Conservation (phyloP, 805 yeast species). For the Wickerhamiella allomyrinae region DNA sequence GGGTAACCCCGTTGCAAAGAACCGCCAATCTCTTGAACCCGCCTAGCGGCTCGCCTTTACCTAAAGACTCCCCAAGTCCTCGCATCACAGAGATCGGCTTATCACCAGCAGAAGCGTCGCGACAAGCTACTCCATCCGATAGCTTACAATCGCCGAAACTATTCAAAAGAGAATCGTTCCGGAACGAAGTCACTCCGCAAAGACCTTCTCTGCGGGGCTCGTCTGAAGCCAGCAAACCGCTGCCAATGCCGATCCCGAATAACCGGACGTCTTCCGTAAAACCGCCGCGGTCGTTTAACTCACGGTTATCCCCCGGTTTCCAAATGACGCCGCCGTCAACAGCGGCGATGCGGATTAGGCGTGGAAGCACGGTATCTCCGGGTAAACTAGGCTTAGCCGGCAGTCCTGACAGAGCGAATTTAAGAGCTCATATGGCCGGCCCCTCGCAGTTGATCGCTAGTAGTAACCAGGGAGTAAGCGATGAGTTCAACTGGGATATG, state of each 20-base stretch:
- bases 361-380: background rate
- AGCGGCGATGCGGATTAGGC: background rate
- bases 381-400: background rate
- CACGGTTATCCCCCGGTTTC: background rate
- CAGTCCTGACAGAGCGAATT: background rate
- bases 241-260: background rate
- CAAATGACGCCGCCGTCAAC: background rate
- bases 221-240: background rate
- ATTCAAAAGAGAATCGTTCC: background rate
- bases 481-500: constrained; percentile 16
- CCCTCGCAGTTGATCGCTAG: background rate
- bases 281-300: background rate
- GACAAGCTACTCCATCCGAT: background rate
- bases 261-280: background rate
- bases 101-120: background rate
- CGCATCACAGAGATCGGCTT: background rate
- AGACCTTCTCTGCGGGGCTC: background rate
- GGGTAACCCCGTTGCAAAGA: background rate
- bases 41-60: background rate
- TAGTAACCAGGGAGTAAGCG: background rate
- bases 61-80: background rate
- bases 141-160: background rate
- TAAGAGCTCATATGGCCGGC: background rate
- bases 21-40: background rate
- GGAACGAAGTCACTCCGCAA: background rate